Base-by-base conservation (phyloP, 2,329 filamentous ascomycete species). In the Rhynchosporium agropyri region DNA sequence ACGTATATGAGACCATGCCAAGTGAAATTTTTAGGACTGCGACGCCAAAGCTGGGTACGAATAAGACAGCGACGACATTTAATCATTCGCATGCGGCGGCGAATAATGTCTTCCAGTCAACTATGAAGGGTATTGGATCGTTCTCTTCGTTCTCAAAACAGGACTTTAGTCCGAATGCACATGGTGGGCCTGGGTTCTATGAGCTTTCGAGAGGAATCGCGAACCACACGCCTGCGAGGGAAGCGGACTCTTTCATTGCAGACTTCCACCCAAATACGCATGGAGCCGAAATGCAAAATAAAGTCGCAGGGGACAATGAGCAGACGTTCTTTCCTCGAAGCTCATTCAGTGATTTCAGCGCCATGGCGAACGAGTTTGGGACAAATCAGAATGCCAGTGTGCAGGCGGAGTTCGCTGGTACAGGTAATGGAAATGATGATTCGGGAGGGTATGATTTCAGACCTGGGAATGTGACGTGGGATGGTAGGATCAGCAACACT, bases 41-140 rank as follows among this genome's bases (percentile, higher is more conserved):
- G 33, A 3, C 33, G 33, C 33, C 33, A 36, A 36, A 40, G 45
- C n/a, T 40, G 9, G 43, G 33, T 12, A 6, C 29, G 29, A 29
- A n/a, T 7, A 36, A 36, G 33, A 36, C 33, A 36, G 33, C 33
- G 33, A 50, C 33, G 43, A 49, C 56, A 0, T 58, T 58, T 20
- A 58, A 48, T 36, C 43, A 26, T 13, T 36, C 43, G 31, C 56
- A 58, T 12, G 56, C 45, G 2, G 56, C 56, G 4, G 56, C 45
- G 4, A 33, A 58, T 4, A 58, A 58, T 13, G 40, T 33, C 15
- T 58, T 58, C 45, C 46, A n/a, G 12, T 45, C 54, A 5, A 26
- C 15, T 57, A 40, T 46, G 7, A 40, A 46, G 29, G 9, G 29
- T 8, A 7, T 40, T 9, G n/a, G 31, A 2, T 48, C 45, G 20